Evolutionary conservation across 164 flowering plant genomes (phyloP).

Genomic region (Piper betle): DNA sequence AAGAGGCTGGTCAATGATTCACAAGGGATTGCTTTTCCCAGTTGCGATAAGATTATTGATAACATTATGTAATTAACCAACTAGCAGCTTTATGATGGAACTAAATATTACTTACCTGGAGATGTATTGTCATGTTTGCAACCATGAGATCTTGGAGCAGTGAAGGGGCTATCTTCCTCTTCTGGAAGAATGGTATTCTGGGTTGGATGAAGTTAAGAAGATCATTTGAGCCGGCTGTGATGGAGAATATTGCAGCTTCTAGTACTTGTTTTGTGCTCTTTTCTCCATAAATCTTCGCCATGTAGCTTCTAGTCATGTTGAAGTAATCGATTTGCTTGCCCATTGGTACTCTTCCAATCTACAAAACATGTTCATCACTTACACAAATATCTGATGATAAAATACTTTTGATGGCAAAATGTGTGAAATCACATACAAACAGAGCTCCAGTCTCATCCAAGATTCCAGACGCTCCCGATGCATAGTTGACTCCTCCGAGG

Average conservation of each 20-base stretch:
- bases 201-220: conserved; percentile 42
- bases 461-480: conserved; percentile 63
- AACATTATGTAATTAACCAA: background rate
- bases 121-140: conserved; percentile 47
- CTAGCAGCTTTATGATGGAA: background rate
- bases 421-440: conserved; percentile 26
- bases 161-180: conserved; percentile 18
- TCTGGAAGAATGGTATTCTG: conserved; percentile 26
- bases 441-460: conserved; percentile 40
- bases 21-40: too few species aligned
- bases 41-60: background rate
- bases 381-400: background rate
- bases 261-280: conserved; percentile 16
- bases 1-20: too few species aligned
- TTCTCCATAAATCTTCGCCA: conserved; percentile 35
- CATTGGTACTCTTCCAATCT: conserved; percentile 36
- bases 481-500: conserved; percentile 41
- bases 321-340: conserved; percentile 36
- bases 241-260: conserved; percentile 38
- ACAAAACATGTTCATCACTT: conserved; percentile 1
- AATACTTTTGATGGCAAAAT: background rate
- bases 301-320: conserved; percentile 25
- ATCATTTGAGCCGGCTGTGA: conserved; percentile 60
- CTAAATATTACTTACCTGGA: conserved; percentile 26
- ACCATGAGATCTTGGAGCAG: conserved; percentile 40